These are phyloP conservation scores for Fusarium sp. DNA, from an alignment of 2,329 filamentous ascomycete genomes.

Conservation along the genomic window DNA sequence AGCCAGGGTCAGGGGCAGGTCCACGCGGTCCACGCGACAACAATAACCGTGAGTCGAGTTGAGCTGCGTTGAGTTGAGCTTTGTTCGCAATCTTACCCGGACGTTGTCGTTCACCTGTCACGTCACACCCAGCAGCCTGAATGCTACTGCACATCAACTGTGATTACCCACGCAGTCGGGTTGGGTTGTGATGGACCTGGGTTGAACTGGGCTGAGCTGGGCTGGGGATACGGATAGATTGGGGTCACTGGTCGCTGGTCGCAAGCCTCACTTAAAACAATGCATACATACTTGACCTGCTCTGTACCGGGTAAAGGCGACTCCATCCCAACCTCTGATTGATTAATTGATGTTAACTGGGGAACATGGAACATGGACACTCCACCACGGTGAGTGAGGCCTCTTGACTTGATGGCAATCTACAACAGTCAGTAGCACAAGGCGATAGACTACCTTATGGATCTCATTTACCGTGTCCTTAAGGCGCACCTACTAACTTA, in stretches of 20 bases:
- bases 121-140: conserved; percentile 1
- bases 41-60: neutral
- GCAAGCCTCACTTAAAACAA: neutral
- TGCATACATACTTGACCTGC: neutral
- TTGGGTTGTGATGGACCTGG: neutral
- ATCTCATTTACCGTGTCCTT: neutral
- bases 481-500: neutral
- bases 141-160: conserved; percentile 3
- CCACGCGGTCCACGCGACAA: conserved; percentile 2
- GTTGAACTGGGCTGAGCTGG: neutral
- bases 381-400: neutral
- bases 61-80: neutral
- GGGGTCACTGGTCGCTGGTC: neutral
- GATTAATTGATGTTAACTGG: neutral
- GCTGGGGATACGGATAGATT: neutral
- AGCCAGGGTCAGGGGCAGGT: neutral
- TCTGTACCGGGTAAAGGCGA: neutral
- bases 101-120: neutral
- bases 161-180: conserved; percentile 5
- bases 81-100: conserved; percentile 9
- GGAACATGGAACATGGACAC: neutral
- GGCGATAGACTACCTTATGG: neutral
- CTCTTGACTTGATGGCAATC: neutral
- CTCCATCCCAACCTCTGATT: neutral
- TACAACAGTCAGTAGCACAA: neutral